A percentile compares a stretch with the other conserved stretches of the same genome.
These are phyloP conservation scores for Ocimum tenuiflorum DNA, from an alignment of 257 asterid species.

Conservation along the genomic window DNA sequence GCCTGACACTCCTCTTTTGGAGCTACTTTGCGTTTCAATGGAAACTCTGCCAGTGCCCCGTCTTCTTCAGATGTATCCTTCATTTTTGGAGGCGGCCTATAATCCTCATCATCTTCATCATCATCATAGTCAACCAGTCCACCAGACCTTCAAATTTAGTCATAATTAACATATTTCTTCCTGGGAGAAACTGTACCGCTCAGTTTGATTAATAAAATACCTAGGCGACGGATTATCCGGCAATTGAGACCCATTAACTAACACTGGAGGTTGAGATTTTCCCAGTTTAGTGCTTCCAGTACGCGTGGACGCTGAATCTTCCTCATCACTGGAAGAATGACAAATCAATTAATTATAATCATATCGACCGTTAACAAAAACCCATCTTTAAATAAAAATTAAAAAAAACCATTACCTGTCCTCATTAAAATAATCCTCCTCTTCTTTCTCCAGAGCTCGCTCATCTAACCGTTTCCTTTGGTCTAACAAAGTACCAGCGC, in stretches of 20 bases:
- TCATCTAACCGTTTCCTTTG: conserved; percentile 78
- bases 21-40: conserved; percentile 62
- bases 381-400: too few relatives aligned
- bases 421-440: conserved; percentile 90
- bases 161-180: conserved; percentile 2
- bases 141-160: conserved; percentile 51
- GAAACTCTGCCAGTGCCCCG: conserved; percentile 43
- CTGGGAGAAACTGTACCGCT: background rate
- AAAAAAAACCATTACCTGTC: conserved; percentile 95
- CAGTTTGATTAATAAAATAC: conserved; percentile 30
- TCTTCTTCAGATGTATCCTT: conserved; percentile 51
- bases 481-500: conserved; percentile 41
- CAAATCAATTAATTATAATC: background rate
- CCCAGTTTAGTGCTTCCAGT: conserved; percentile 33
- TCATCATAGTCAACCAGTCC: conserved; percentile 97
- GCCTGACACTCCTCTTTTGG: conserved; percentile 61
- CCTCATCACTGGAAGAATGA: conserved; percentile 61
- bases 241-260: conserved; percentile 53
- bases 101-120: conserved; percentile 94
- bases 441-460: conserved; percentile 93
- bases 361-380: too few relatives aligned
- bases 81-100: conserved; percentile 73
- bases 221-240: conserved; percentile 38
- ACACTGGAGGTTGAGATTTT: conserved; percentile 39
- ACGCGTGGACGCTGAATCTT: conserved; percentile 79